Percentiles rank a stretch among this genome's conserved stretches.
Conservation (phyloP, 768 basidiomycete species). For the Holtermanniella nyarrowii region DNA sequence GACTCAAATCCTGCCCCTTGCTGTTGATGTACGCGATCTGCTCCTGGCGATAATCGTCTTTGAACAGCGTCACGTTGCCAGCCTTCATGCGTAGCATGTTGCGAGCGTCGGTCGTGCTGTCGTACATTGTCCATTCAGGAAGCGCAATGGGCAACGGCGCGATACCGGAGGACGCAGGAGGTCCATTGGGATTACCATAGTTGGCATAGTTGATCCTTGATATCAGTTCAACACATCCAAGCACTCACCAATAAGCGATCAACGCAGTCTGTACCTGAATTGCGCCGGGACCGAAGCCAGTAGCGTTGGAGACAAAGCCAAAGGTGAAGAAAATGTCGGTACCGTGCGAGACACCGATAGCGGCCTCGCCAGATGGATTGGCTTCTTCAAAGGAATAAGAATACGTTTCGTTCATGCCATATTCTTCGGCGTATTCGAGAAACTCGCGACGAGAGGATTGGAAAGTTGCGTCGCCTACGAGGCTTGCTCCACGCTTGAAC, state of each 20-base stretch:
- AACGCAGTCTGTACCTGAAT: not conserved
- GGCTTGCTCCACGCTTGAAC: not conserved
- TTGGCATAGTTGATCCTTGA: not conserved
- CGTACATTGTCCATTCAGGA: not conserved
- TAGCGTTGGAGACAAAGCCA: not conserved
- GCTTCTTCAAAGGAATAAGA: not conserved
- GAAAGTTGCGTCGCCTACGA: not conserved
- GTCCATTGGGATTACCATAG: not conserved
- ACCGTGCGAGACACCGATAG: not conserved
- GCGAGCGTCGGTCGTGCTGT: not conserved
- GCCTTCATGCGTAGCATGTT: not conserved
- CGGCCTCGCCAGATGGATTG: not conserved
- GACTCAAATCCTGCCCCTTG: not conserved
- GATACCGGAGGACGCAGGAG: not conserved
- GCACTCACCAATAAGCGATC: not conserved
- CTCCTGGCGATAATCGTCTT: conserved; percentile 1
- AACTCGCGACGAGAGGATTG: not conserved
- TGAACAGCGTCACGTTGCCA: not conserved
- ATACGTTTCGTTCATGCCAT: not conserved
- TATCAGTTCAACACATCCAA: not conserved
- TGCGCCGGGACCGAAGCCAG: not conserved
- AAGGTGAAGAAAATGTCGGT: not conserved
- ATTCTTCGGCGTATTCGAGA: not conserved
- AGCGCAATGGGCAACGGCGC: not conserved
- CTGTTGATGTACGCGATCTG: conserved; percentile 3